Evolutionary conservation across 2,329 filamentous ascomycete genomes (phyloP), one percentile per base, ranked within the genome.

Genomic region (Sphaerulina vaccinii): DNA sequence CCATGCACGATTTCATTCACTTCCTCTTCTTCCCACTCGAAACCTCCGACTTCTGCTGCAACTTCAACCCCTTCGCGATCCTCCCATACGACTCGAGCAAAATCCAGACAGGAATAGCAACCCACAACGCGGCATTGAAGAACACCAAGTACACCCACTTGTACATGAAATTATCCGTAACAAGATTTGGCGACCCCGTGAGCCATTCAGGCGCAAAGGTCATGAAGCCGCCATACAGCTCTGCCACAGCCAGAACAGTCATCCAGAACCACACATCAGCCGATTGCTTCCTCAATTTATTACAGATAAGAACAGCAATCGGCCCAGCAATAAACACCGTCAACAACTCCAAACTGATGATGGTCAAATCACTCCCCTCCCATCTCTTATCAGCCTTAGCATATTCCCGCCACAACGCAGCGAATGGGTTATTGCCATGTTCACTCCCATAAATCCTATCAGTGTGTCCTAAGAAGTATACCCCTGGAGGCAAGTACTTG

Each of bases 131-230:
- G 15, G 73, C 78, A 62, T 86, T 86, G 70, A 85, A 85, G 67
- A 84, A 84, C 53, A 79, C 68, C 56, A 86, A 67, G 60, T 85
- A 85, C 9, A 85, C 68, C 79, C 81, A 84, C 65, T 81, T 65
- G 62, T 82, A 85, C 67, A 85, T 81, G 57, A 76, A 80, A 56
- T 84, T 82, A 23, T 73, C 74, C 0, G 78, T 81, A 55, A 81
- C 78, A 49, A 86, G 68, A 60, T 80, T 80, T 13, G 76, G 70
- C 40, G 72, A 79, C 0, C 79, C 82, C 2, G 74, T 80, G 58
- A 86, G 65, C 82, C 82, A 85, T 65, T 86, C 82, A 27, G 82
- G 82, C 35, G 76, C 78, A 66, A 85, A 85, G 0, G 82, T 85
- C 81, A 85, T 84, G 65, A 79, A 84, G 21, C 77, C 77, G 55